Evolutionary conservation across 768 basidiomycete genomes (phyloP).

Genomic region (Clitopilus passeckerianus): DNA sequence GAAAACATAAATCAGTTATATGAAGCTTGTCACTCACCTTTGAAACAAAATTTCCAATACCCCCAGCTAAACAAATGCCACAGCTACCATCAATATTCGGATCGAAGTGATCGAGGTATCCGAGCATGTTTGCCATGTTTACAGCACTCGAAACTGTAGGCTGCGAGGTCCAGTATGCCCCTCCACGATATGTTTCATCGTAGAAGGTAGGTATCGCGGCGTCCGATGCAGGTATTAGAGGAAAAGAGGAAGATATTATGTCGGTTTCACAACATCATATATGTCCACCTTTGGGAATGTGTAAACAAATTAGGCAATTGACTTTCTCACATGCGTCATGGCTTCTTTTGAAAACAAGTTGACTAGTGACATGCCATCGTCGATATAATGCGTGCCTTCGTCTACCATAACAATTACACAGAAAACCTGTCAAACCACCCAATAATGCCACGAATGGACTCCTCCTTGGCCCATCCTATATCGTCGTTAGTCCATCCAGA

Average conservation of each 20-base stretch:
- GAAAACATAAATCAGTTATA: too few species aligned
- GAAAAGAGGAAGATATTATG: too few species aligned
- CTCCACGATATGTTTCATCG: neutral
- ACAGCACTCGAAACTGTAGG: neutral
- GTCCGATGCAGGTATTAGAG: too few species aligned
- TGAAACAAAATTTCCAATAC: neutral
- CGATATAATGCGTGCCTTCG: neutral
- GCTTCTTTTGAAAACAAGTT: too few species aligned
- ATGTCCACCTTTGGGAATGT: too few species aligned
- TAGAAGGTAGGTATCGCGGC: too few species aligned
- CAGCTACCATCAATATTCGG: neutral
- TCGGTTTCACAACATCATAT: too few species aligned
- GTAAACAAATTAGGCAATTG: too few species aligned
- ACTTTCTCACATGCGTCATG: too few species aligned
- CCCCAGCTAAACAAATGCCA: neutral
- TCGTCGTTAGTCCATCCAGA: neutral
- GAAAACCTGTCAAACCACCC: constrained; percentile 47
- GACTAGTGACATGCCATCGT: too few species aligned
- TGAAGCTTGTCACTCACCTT: too few species aligned
- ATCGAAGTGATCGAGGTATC: neutral
- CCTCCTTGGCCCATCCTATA: constrained; percentile 60
- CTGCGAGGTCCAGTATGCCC: neutral
- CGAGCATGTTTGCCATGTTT: neutral
- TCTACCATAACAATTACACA: neutral
- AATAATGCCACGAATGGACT: constrained; percentile 45